A percentile compares a stretch with the other conserved stretches of the same genome.
Conservation (phyloP, 345 rosid genomes). For the Eucalyptus melliodora region DNA sequence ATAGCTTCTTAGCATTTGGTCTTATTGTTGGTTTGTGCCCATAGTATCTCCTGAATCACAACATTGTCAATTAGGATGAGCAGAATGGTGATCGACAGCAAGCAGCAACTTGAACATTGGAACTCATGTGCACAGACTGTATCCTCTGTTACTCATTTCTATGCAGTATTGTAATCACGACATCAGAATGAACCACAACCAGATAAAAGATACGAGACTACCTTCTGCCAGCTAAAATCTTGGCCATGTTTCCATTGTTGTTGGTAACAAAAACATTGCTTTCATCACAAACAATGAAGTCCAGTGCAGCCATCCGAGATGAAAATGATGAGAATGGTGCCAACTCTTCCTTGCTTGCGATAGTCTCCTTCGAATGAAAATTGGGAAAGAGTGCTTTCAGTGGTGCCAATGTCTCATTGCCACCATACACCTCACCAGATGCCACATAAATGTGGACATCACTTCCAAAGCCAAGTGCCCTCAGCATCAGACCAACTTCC, state of each 20-base stretch:
- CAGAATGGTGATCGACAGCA: neutral
- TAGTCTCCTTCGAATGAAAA: conserved; percentile 72
- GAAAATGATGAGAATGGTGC: conserved; percentile 62
- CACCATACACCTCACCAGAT: conserved; percentile 90
- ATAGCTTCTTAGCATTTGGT: conserved; percentile 76
- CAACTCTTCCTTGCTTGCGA: conserved; percentile 61
- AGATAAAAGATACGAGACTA: neutral
- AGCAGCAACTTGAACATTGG: neutral
- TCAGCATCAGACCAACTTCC: conserved; percentile 85
- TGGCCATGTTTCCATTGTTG: conserved; percentile 98
- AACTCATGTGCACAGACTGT: neutral
- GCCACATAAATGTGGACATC: conserved; percentile 83
- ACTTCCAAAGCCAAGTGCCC: conserved; percentile 80
- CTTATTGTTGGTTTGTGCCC: conserved; percentile 89
- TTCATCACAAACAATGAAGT: conserved; percentile 86
- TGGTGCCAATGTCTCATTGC: conserved; percentile 70
- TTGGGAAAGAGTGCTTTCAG: conserved; percentile 80
- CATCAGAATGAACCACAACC: neutral
- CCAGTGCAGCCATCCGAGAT: conserved; percentile 92
- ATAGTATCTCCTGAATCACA: conserved; percentile 59
- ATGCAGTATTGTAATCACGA: neutral
- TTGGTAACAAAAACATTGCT: conserved; percentile 88
- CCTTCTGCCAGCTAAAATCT: conserved; percentile 93
- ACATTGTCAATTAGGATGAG: neutral
- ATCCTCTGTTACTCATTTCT: neutral